These are phyloP conservation scores for Actinidia polygama DNA, from an alignment of 179 eudicot species.

Conservation along the genomic window DNA sequence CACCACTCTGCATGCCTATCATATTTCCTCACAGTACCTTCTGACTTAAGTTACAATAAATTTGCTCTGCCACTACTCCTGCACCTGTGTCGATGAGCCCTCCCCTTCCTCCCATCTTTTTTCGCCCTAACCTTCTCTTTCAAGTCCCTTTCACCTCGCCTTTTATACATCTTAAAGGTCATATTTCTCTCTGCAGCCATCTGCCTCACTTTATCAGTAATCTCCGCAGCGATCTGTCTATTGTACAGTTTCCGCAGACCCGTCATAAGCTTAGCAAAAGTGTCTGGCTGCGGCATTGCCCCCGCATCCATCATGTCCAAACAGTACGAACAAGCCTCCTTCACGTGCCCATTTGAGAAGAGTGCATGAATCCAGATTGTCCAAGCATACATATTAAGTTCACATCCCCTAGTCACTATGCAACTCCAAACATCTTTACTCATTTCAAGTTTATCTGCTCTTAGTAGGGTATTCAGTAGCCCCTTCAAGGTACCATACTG, in stretches of 20 bases:
- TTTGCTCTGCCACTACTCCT: conserved; percentile 51
- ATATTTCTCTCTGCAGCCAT: conserved; percentile 89
- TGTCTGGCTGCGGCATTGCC: conserved; percentile 86
- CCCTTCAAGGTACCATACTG: conserved; percentile 84
- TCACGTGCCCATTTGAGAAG: conserved; percentile 83
- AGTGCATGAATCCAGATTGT: conserved; percentile 97
- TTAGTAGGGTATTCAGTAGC: conserved; percentile 67
- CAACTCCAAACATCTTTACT: conserved; percentile 86
- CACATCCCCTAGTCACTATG: conserved; percentile 74
- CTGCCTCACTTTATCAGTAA: conserved; percentile 87
- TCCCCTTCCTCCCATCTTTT: conserved; percentile 75
- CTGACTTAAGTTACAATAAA: conserved; percentile 17
- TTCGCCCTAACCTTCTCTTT: conserved; percentile 74
- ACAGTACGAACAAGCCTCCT: conserved; percentile 93
- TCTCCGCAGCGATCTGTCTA: conserved; percentile 89
- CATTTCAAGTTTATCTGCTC: conserved; percentile 79
- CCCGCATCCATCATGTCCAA: conserved; percentile 91
- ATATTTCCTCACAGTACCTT: neutral
- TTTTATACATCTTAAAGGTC: conserved; percentile 91
- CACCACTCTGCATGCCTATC: conserved; percentile 11
- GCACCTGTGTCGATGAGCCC: conserved; percentile 73
- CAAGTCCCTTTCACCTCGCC: conserved; percentile 93
- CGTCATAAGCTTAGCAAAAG: conserved; percentile 89
- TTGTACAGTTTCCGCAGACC: conserved; percentile 80
- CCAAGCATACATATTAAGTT: conserved; percentile 87